A percentile compares a stretch with the other conserved stretches of the same genome.
These are phyloP conservation scores for Tulasnella sp. DNA, from an alignment of 768 basidiomycete species.

Conservation along the genomic window DNA sequence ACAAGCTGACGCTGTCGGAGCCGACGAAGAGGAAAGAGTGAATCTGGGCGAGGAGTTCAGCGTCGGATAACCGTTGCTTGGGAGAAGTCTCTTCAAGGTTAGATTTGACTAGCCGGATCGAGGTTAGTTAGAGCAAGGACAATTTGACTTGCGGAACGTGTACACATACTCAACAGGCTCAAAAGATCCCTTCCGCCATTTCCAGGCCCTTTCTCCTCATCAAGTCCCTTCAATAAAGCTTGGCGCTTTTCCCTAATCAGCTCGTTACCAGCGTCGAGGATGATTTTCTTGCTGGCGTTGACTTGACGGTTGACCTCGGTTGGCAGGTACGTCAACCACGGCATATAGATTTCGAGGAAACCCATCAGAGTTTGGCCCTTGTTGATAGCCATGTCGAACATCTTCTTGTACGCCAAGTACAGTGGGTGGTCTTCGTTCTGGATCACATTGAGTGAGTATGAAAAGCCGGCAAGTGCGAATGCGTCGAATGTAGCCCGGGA, in stretches of 20 bases:
- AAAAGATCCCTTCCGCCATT: conserved; percentile 75
- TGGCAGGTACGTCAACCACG: conserved; percentile 57
- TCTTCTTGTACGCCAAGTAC: conserved; percentile 78
- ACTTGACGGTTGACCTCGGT: conserved; percentile 56
- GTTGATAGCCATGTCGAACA: conserved; percentile 49
- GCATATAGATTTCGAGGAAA: conserved; percentile 62
- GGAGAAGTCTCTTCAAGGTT: conserved; percentile 65
- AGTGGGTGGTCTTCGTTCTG: conserved; percentile 77
- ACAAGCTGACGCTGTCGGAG: conserved; percentile 82
- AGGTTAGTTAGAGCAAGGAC: neutral
- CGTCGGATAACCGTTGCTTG: conserved; percentile 74
- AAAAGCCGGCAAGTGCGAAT: conserved; percentile 76
- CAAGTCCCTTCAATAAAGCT: conserved; percentile 52
- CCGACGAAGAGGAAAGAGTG: conserved; percentile 92
- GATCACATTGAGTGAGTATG: conserved; percentile 78
- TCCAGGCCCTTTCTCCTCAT: conserved; percentile 54
- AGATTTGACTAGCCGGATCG: conserved; percentile 65
- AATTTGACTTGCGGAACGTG: conserved; percentile 21
- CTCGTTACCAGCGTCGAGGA: conserved; percentile 69
- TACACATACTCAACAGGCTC: conserved; percentile 67
- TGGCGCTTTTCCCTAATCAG: conserved; percentile 79
- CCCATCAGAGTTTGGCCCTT: conserved; percentile 51
- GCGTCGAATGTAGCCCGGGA: conserved; percentile 72
- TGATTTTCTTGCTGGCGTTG: conserved; percentile 60
- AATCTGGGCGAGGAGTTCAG: conserved; percentile 82